A percentile compares a stretch with the other conserved stretches of the same genome.
Conservation (phyloP, 169 alveolate genomes). For the Cryptosporidium canis region DNA sequence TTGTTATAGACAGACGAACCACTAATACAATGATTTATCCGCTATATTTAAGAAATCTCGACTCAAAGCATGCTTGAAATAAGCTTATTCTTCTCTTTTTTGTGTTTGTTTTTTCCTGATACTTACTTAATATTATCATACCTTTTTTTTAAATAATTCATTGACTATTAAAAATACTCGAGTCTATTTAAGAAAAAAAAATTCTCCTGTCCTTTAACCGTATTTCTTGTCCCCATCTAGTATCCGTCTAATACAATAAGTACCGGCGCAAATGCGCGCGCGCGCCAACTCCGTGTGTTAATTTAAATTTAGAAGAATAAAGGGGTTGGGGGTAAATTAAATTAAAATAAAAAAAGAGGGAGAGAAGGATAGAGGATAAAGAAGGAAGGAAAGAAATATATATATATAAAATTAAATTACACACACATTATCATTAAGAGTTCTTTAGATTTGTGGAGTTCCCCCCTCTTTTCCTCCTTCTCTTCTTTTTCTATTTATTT, state of each 20-base stretch:
- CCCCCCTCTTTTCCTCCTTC: too few relatives aligned
- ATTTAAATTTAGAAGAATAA: not conserved
- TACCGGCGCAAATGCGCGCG: not conserved
- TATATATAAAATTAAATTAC: too few relatives aligned
- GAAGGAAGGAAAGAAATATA: not conserved
- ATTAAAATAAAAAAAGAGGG: not conserved
- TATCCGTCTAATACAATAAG: not conserved
- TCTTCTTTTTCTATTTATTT: too few relatives aligned
- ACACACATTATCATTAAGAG: too few relatives aligned
- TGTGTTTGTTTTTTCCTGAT: not conserved
- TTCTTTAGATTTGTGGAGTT: too few relatives aligned
- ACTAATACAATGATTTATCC: conserved; percentile 2
- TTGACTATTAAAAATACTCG: not conserved
- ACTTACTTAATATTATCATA: not conserved
- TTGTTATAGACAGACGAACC: conserved; percentile 11
- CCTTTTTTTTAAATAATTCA: not conserved
- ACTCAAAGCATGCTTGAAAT: conserved; percentile 67
- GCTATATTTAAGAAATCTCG: conserved; percentile 20
- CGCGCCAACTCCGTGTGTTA: not conserved
- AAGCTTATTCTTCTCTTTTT: not conserved
- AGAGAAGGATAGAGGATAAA: not conserved
- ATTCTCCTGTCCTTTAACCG: too few relatives aligned
- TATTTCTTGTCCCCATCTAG: not conserved
- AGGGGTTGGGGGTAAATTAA: too few relatives aligned
- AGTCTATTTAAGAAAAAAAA: too few relatives aligned